Evolutionary conservation across 495 filamentous ascomycete species (phyloP).

Genomic region (Poronia punctata): DNA sequence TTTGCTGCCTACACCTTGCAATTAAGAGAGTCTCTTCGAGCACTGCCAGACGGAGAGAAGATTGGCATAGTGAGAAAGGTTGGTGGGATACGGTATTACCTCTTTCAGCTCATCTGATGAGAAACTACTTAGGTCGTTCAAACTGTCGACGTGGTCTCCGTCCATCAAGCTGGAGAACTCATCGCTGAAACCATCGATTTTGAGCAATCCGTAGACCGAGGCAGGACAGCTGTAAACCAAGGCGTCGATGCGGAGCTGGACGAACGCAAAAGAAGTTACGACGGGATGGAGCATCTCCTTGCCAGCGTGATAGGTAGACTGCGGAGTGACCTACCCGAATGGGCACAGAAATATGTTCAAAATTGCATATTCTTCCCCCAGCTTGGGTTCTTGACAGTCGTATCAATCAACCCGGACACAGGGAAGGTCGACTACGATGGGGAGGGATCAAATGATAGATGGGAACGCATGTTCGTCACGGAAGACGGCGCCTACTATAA

Average conservation of each 20-base stretch:
- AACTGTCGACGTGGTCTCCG: constrained; percentile 40
- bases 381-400: constrained; percentile 79
- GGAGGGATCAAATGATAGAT: constrained; percentile 47
- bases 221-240: constrained; percentile 63
- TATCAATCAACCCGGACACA: constrained; percentile 55
- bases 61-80: constrained; percentile 56
- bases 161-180: constrained; percentile 59
- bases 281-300: constrained; percentile 68
- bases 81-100: neutral
- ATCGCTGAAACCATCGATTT: constrained; percentile 80
- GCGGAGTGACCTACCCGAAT: constrained; percentile 53
- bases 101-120: constrained; percentile 8
- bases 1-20: constrained; percentile 53
- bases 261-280: constrained; percentile 65
- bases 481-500: constrained; percentile 79
- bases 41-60: constrained; percentile 49
- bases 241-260: constrained; percentile 75
- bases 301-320: constrained; percentile 57
- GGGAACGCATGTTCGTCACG: constrained; percentile 74
- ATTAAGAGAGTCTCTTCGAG: constrained; percentile 57
- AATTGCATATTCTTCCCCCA: constrained; percentile 82
- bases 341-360: constrained; percentile 45
- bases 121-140: constrained; percentile 25
- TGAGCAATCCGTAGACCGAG: constrained; percentile 64
- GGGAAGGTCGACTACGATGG: constrained; percentile 63